phyloP scores from a whole-genome alignment of 768 basidiomycete species.

The Kwoniella mangroviensis region DNA sequence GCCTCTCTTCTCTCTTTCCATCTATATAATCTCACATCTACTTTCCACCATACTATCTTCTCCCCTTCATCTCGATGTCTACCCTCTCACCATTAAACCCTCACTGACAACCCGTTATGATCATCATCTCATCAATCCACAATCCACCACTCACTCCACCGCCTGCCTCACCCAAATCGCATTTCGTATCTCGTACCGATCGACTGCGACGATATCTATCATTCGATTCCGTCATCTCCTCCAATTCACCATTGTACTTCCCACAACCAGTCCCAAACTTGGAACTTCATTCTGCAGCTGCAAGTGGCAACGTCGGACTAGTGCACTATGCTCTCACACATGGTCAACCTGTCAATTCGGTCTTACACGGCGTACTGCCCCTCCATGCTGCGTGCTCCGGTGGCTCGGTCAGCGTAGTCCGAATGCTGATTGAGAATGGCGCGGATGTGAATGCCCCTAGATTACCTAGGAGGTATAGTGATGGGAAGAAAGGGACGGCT shows the following conservation, averaged over 20 bases:
- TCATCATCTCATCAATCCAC: slow-evolving; percentile 10
- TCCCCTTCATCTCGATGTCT: not conserved
- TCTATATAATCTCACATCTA: not conserved
- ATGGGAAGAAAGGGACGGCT: slow-evolving; percentile 55
- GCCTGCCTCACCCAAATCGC: slow-evolving; percentile 2
- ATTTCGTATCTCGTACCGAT: slow-evolving; percentile 13
- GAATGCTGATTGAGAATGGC: slow-evolving; percentile 84
- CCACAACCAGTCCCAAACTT: slow-evolving; percentile 57
- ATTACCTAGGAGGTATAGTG: slow-evolving; percentile 60
- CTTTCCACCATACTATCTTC: not conserved
- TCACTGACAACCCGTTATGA: slow-evolving; percentile 10
- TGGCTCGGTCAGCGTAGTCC: slow-evolving; percentile 84
- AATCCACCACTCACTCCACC: slow-evolving; percentile 3
- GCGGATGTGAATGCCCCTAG: slow-evolving; percentile 98
- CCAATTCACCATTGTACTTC: slow-evolving; percentile 5
- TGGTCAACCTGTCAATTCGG: slow-evolving; percentile 95
- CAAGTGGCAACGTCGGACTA: slow-evolving; percentile 73
- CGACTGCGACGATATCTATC: slow-evolving; percentile 12
- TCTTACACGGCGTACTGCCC: slow-evolving; percentile 94
- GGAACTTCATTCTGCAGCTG: slow-evolving; percentile 61
- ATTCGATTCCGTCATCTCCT: slow-evolving; percentile 19
- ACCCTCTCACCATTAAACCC: not conserved
- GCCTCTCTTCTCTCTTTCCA: not conserved
- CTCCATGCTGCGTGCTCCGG: slow-evolving; percentile 93
- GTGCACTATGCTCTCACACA: slow-evolving; percentile 72